Evolutionary conservation across 441 rosid species (phyloP).

Genomic region (Adansonia madagascariensis): DNA sequence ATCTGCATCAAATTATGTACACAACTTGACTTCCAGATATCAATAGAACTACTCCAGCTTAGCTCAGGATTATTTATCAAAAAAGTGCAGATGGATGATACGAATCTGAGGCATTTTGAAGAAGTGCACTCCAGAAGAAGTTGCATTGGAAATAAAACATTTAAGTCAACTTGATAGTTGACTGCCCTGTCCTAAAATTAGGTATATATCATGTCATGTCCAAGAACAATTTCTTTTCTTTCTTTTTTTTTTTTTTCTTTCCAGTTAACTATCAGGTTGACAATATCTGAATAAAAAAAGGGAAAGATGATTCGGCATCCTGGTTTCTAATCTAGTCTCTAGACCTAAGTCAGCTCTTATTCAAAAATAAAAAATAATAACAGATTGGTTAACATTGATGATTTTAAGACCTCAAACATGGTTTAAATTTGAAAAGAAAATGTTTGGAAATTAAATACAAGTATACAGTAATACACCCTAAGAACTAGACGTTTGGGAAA

Average conservation of each 20-base stretch:
- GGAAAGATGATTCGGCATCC: neutral
- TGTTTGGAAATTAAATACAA: neutral
- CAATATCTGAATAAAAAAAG: neutral
- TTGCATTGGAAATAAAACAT: neutral
- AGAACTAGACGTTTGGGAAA: neutral
- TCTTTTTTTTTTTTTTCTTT: too few relatives aligned
- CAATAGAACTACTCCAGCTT: neutral
- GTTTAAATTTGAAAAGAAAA: neutral
- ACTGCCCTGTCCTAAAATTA: neutral
- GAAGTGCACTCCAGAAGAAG: neutral
- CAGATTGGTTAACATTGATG: neutral
- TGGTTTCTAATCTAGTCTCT: neutral
- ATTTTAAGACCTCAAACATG: neutral
- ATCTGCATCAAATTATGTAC: neutral
- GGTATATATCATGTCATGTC: neutral
- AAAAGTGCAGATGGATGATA: neutral
- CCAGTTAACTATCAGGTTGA: too few relatives aligned
- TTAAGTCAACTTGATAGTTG: neutral
- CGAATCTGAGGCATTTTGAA: neutral
- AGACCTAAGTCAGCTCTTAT: neutral
- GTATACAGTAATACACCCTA: neutral
- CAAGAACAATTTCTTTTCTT: too few relatives aligned
- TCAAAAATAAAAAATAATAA: too few relatives aligned
- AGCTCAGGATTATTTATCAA: neutral
- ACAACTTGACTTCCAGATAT: slow-evolving; percentile 5